Evolutionary conservation across 208 protist genomes (phyloP).

Genomic region (Histomonas meleagridis): DNA sequence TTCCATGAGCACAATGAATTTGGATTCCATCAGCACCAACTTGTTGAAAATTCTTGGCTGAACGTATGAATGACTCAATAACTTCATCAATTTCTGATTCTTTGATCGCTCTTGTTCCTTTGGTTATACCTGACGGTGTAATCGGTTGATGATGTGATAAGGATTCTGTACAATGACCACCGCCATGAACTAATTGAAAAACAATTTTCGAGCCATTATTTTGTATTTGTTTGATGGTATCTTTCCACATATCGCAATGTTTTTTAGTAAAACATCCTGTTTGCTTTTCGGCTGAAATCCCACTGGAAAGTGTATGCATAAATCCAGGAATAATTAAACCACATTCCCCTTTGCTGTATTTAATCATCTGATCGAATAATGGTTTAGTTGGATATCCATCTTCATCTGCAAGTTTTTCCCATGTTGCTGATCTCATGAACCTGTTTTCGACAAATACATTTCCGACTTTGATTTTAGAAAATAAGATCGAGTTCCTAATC

Average conservation of each 20-base stretch:
- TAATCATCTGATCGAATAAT: background rate
- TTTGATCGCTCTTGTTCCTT: too few species aligned
- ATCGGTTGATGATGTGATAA: background rate
- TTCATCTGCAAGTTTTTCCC: background rate
- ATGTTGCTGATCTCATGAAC: conserved; percentile 7
- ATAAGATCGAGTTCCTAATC: too few species aligned
- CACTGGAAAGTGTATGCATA: background rate
- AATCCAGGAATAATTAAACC: background rate
- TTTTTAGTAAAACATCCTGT: background rate
- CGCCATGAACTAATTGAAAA: background rate
- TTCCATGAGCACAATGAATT: background rate
- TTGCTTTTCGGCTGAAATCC: background rate
- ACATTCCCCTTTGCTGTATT: background rate
- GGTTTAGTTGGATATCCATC: background rate
- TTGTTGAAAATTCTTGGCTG: background rate
- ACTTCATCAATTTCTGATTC: background rate
- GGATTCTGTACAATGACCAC: background rate
- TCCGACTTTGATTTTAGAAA: background rate
- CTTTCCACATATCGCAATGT: background rate
- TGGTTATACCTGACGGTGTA: too few species aligned
- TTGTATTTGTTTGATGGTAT: background rate
- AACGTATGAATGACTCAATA: background rate
- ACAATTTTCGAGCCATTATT: background rate
- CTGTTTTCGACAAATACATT: background rate
- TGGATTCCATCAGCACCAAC: background rate